phyloP scores from a whole-genome alignment of 768 basidiomycete genomes.

The Suillus tomentosus region DNA sequence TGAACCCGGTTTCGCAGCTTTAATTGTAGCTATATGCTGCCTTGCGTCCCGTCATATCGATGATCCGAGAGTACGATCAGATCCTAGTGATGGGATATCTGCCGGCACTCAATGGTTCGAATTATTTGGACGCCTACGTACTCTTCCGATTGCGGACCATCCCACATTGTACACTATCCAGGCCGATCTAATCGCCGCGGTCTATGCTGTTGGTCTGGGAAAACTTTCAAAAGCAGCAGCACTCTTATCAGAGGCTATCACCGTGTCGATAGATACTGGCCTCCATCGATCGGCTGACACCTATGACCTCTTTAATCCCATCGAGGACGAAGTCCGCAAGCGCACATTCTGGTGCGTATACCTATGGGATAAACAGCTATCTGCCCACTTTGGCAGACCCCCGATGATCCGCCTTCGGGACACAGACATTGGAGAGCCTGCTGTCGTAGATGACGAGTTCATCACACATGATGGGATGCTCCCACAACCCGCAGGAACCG shows the following conservation, averaged over 20 bases:
- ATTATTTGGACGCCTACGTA: slow-evolving; percentile 81
- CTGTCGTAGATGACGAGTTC: slow-evolving; percentile 86
- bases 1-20: slow-evolving; percentile 92
- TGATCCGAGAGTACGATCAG: slow-evolving; percentile 84
- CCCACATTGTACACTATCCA: slow-evolving; percentile 93
- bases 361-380: slow-evolving; percentile 93
- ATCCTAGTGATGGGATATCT: slow-evolving; percentile 81
- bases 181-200: slow-evolving; percentile 87
- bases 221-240: slow-evolving; percentile 86
- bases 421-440: slow-evolving; percentile 89
- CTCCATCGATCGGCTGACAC: slow-evolving; percentile 85
- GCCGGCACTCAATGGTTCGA: slow-evolving; percentile 94
- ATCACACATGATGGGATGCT: slow-evolving; percentile 74
- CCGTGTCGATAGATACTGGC: slow-evolving; percentile 86
- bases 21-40: slow-evolving; percentile 92
- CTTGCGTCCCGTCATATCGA: slow-evolving; percentile 91
- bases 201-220: slow-evolving; percentile 90
- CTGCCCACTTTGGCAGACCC: slow-evolving; percentile 87
- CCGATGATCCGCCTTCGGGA: slow-evolving; percentile 85
- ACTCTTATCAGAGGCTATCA: slow-evolving; percentile 83
- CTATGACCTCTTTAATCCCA: slow-evolving; percentile 84
- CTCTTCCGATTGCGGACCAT: slow-evolving; percentile 84
- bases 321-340: slow-evolving; percentile 90
- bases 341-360: slow-evolving; percentile 97
- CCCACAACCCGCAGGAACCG: slow-evolving; percentile 67